These are phyloP conservation scores for Aciculoconidium aculeatum DNA, from an alignment of 805 yeast species.

Conservation along the genomic window DNA sequence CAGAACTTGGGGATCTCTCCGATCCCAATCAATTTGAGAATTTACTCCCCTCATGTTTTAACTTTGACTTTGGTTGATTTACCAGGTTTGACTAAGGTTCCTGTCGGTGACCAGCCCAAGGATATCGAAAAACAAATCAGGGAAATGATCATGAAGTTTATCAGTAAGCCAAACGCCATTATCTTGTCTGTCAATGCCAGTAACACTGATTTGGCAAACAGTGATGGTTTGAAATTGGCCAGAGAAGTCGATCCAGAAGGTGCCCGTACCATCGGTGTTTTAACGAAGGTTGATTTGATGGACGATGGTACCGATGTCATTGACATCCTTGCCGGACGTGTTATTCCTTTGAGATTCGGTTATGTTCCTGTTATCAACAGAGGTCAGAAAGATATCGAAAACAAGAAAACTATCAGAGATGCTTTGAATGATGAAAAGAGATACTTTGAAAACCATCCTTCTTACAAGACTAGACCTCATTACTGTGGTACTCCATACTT, in stretches of 20 bases:
- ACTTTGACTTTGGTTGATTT: slow-evolving; percentile 92
- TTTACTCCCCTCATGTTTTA: slow-evolving; percentile 89
- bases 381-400: slow-evolving; percentile 94
- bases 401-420: slow-evolving; percentile 76
- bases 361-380: slow-evolving; percentile 83
- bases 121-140: slow-evolving; percentile 94
- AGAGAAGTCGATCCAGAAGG: slow-evolving; percentile 99
- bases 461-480: slow-evolving; percentile 88
- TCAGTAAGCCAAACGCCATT: slow-evolving; percentile 92
- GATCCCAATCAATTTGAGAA: slow-evolving; percentile 86
- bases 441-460: slow-evolving; percentile 84
- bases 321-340: slow-evolving; percentile 92
- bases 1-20: slow-evolving; percentile 84
- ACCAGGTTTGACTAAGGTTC: slow-evolving; percentile 97
- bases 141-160: slow-evolving; percentile 87
- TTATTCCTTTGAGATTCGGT: slow-evolving; percentile 91
- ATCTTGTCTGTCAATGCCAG: slow-evolving; percentile 82
- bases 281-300: slow-evolving; percentile 95
- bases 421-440: slow-evolving; percentile 77
- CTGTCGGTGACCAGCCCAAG: slow-evolving; percentile 98
- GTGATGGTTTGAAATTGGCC: slow-evolving; percentile 93
- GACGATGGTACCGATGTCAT: slow-evolving; percentile 96
- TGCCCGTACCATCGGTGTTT: slow-evolving; percentile 89
- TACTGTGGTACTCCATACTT: slow-evolving; percentile 98
- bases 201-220: slow-evolving; percentile 93